These are phyloP conservation scores for Saccharomyces hybrid DNA, from an alignment of 1,139 yeast genomes.

Conservation along the genomic window DNA sequence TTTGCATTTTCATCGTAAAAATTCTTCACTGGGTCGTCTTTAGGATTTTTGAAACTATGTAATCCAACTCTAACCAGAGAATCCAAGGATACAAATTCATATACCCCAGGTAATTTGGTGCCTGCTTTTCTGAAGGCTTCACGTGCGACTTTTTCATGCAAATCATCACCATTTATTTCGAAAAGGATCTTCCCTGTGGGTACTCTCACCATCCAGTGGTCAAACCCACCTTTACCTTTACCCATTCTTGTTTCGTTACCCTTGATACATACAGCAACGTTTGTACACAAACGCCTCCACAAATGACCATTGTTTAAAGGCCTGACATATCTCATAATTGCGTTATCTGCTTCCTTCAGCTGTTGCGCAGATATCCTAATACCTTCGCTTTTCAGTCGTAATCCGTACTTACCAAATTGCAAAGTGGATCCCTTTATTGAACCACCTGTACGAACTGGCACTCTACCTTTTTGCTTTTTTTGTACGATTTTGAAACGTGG, in stretches of 20 bases:
- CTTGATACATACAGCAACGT: constrained; percentile 86
- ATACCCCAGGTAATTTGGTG: constrained; percentile 84
- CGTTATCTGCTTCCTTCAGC: constrained; percentile 82
- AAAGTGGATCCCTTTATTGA: constrained; percentile 80
- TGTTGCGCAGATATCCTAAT: constrained; percentile 82
- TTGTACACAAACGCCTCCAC: constrained; percentile 75
- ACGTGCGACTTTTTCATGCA: constrained; percentile 85
- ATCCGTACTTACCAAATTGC: constrained; percentile 76
- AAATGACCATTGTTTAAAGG: constrained; percentile 46
- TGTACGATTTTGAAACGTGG: constrained; percentile 68
- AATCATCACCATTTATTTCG: constrained; percentile 61
- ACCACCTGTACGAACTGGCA: constrained; percentile 91
- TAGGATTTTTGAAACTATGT: constrained; percentile 39
- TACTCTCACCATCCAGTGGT: constrained; percentile 93
- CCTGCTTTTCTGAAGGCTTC: constrained; percentile 91
- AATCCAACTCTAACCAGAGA: constrained; percentile 70
- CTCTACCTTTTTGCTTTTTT: constrained; percentile 92
- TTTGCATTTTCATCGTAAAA: constrained; percentile 47
- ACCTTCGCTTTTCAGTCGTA: constrained; percentile 83
- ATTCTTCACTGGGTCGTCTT: constrained; percentile 37
- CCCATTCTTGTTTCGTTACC: constrained; percentile 99
- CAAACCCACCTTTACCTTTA: constrained; percentile 97
- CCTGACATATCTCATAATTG: constrained; percentile 73
- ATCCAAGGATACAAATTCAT: constrained; percentile 69
- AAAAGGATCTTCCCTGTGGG: constrained; percentile 92